A percentile compares a stretch with the other conserved stretches of the same genome.
Evolutionary conservation across 169 alveolate genomes (phyloP).

Genomic region (Plasmodium vinckei): DNA sequence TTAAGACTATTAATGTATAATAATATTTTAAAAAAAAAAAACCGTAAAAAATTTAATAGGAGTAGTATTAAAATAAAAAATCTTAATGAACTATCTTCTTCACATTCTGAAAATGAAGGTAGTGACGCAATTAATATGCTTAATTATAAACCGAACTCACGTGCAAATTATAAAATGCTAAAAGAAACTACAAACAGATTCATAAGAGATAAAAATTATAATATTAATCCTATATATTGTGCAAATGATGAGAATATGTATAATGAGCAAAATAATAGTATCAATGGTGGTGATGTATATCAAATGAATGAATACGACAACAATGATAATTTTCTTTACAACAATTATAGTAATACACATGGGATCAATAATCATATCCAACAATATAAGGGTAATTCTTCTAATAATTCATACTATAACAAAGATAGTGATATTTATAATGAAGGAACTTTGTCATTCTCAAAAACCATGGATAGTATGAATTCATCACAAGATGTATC

Average conservation of each 20-base stretch:
- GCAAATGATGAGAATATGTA: not conserved
- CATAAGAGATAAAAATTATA: not conserved
- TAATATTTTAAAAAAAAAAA: constrained; percentile 37
- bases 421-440: not conserved
- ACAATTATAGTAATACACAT: not conserved
- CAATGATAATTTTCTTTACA: not conserved
- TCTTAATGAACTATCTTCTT: not conserved
- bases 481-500: not conserved
- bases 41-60: constrained; percentile 12
- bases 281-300: not conserved
- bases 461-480: constrained; percentile 11
- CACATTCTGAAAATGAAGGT: not conserved
- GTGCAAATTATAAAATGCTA: not conserved
- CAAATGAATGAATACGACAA: not conserved
- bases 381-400: not conserved
- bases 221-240: not conserved
- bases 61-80: constrained; percentile 7
- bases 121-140: not conserved
- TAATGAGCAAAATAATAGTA: not conserved
- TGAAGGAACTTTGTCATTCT: not conserved
- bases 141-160: not conserved
- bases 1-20: constrained; percentile 55
- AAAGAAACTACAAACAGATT: not conserved
- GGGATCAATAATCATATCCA: not conserved
- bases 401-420: not conserved